Base-by-base conservation (phyloP, 2,329 filamentous ascomycete species). In the Thielaviopsis euricoi region DNA sequence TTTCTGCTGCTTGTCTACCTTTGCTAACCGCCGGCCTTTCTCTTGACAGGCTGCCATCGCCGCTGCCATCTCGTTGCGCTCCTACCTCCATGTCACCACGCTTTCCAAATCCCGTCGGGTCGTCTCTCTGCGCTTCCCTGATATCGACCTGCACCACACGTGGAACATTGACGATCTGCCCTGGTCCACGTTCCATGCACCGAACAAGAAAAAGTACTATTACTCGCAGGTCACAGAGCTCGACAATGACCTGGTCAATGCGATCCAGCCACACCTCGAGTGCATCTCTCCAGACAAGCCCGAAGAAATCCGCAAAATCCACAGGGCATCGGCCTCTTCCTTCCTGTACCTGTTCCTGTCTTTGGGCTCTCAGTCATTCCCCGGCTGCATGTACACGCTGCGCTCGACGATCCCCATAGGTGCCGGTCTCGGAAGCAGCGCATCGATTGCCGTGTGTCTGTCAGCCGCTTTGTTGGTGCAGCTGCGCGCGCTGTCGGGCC, bases 271-370 rank as follows among this genome's bases (percentile, higher is more conserved):
- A 25, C 84, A 89, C 67, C 80, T 96, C 25, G 75, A 76, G 58
- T 70, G 76, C 58, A 81, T 98, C 51, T 94, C 89, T 6, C 73
- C 77, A 9, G 70, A 76, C 58, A 78, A 80, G 63, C 75, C 84
- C 7, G 81, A 87, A 53, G 79, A 87, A 52, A 76, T 84, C 61
- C 87, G 88, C 66, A 95, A 91, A 69, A 85, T 95, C 49, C 89
- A 95, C 69, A 82, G 85, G 62, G 80, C 80, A 63, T 89, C 91
- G 12, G 90, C 89, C 2, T 81, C 82, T 33, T 83, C 87, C 10
- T 97, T 97, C 72, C 79, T 98, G 51, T 98, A 96, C 71, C 81
- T 97, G 52, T 95, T 95, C 70, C 76, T 95, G 56, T 95, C 87
- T 0, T 77, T 98, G 50, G 89, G 88, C 12, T 87, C 83, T 13